Evolutionary conservation across 192 early-diverging fungal genomes (phyloP).

Genomic region (Backusella tuberculispora): DNA sequence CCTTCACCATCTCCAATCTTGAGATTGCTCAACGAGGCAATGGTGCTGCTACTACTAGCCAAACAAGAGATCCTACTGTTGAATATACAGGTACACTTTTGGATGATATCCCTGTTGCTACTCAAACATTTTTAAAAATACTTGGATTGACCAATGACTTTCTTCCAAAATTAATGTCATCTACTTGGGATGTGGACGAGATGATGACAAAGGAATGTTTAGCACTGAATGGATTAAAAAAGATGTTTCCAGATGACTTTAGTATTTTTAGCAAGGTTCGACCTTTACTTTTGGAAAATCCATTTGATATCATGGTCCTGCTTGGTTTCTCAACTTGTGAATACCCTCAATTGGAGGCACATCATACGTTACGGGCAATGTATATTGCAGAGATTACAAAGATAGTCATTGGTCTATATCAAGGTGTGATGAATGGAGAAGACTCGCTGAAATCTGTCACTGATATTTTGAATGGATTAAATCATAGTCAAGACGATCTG

Average conservation of each 20-base stretch:
- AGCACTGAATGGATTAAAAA: not conserved
- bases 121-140: constrained; percentile 71
- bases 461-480: not conserved
- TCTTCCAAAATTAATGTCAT: constrained; percentile 15
- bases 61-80: constrained; percentile 26
- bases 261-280: not conserved
- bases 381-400: constrained; percentile 75
- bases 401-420: constrained; percentile 54
- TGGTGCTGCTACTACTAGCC: constrained; percentile 32
- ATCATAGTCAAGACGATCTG: not conserved
- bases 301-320: constrained; percentile 68
- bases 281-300: constrained; percentile 72
- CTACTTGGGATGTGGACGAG: not conserved
- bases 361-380: constrained; percentile 71
- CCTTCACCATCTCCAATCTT: constrained; percentile 67
- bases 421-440: constrained; percentile 25
- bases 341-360: constrained; percentile 48
- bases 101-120: constrained; percentile 65
- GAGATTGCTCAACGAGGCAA: constrained; percentile 76
- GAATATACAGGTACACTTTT: constrained; percentile 54
- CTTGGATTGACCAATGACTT: constrained; percentile 54
- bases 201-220: not conserved
- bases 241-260: not conserved
- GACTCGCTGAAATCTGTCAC: not conserved
- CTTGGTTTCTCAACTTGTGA: constrained; percentile 51